Conservation (phyloP, 805 yeast genomes). For the Teunomyces atbi region DNA sequence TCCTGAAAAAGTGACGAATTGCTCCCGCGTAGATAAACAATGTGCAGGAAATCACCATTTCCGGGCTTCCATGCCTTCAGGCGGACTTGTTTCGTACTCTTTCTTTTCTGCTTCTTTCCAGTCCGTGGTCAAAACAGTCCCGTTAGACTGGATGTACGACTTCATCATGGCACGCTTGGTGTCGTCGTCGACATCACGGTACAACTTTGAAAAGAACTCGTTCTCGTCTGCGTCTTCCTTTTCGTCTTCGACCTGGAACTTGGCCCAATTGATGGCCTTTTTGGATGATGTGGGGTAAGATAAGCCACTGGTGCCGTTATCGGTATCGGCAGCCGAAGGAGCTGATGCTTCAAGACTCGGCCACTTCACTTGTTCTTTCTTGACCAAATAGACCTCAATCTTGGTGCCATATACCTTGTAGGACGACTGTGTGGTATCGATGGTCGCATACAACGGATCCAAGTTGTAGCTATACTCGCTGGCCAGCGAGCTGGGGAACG, state of each 20-base stretch:
- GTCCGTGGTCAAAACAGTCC: slow-evolving; percentile 88
- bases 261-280: slow-evolving; percentile 68
- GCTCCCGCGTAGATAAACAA: no score
- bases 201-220: slow-evolving; percentile 73
- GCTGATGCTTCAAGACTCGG: slow-evolving; percentile 40
- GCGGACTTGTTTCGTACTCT: slow-evolving; percentile 66
- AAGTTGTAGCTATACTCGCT: slow-evolving; percentile 59
- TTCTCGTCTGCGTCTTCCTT: slow-evolving; percentile 49
- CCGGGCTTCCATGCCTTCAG: slow-evolving; percentile 67
- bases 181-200: slow-evolving; percentile 80
- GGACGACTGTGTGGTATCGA: slow-evolving; percentile 46
- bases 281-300: slow-evolving; percentile 65
- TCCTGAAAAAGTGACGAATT: not conserved
- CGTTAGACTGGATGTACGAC: slow-evolving; percentile 88
- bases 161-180: slow-evolving; percentile 95
- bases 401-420: slow-evolving; percentile 66
- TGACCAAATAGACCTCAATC: slow-evolving; percentile 63
- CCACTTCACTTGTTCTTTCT: slow-evolving; percentile 53
- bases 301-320: slow-evolving; percentile 10
- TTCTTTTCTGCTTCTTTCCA: slow-evolving; percentile 83
- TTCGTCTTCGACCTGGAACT: slow-evolving; percentile 44
- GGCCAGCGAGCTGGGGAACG: slow-evolving; percentile 48
- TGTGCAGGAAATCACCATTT: slow-evolving; percentile 34
- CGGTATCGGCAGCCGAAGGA: slow-evolving; percentile 9
- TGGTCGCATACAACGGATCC: slow-evolving; percentile 51